Conservation (phyloP, 192 early-diverging fungal species). For the Coemansia sp. region DNA sequence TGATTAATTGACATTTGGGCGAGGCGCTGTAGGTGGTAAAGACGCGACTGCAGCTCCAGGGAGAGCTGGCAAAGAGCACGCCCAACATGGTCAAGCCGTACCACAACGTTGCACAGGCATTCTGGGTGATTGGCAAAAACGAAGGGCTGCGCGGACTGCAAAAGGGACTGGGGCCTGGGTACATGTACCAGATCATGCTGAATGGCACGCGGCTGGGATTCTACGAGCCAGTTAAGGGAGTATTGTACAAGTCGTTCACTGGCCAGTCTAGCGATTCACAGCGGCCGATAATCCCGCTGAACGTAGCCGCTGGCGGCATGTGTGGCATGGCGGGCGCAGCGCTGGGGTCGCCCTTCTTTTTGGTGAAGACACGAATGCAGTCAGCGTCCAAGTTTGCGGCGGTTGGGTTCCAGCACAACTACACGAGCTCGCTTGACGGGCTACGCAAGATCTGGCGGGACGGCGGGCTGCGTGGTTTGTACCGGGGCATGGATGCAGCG, state of each 20-base stretch:
- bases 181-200: slow-evolving; percentile 87
- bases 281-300: slow-evolving; percentile 51
- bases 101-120: slow-evolving; percentile 73
- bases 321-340: slow-evolving; percentile 80
- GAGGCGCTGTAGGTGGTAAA: slow-evolving; percentile 71
- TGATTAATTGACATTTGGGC: neutral
- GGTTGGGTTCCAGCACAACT: slow-evolving; percentile 85
- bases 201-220: slow-evolving; percentile 91
- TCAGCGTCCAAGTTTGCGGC: slow-evolving; percentile 64
- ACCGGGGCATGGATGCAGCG: slow-evolving; percentile 81
- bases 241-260: slow-evolving; percentile 49
- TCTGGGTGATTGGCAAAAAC: slow-evolving; percentile 69
- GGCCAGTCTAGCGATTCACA: slow-evolving; percentile 34
- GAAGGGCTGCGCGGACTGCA: slow-evolving; percentile 88
- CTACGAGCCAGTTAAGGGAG: slow-evolving; percentile 79
- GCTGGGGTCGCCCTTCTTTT: slow-evolving; percentile 80
- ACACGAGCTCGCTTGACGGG: slow-evolving; percentile 64
- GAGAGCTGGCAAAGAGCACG: slow-evolving; percentile 64
- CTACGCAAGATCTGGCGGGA: slow-evolving; percentile 62
- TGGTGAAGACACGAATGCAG: slow-evolving; percentile 89
- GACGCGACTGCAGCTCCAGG: slow-evolving; percentile 91
- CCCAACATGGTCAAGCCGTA: slow-evolving; percentile 58
- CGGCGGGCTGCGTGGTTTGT: slow-evolving; percentile 79
- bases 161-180: slow-evolving; percentile 81
- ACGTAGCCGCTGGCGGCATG: slow-evolving; percentile 69